phyloP scores from a whole-genome alignment of 345 rosid species.

The Lumnitzera racemosa region DNA sequence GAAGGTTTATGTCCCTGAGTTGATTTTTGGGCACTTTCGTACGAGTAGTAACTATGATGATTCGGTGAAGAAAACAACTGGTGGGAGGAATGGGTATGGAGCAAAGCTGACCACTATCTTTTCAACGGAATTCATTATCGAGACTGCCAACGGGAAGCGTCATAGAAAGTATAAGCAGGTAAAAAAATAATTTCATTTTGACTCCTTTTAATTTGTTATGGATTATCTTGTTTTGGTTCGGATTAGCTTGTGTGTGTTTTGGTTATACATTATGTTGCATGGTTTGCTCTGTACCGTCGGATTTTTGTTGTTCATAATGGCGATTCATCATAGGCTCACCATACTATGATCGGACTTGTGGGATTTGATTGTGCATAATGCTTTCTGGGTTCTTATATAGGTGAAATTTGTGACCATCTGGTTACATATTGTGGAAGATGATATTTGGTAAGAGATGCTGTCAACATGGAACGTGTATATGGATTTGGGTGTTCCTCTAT shows the following conservation, averaged over 20 bases:
- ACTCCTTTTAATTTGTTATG: neutral
- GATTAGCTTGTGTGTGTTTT: conserved; percentile 29
- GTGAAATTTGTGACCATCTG: no score
- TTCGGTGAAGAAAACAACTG: conserved; percentile 80
- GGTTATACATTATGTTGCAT: no score
- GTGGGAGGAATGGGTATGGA: conserved; percentile 94
- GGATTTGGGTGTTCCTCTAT: no score
- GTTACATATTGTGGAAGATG: no score
- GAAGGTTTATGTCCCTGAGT: conserved; percentile 80
- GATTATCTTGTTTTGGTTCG: conserved; percentile 27
- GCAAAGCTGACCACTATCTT: conserved; percentile 93
- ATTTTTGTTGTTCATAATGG: no score
- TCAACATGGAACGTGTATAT: no score
- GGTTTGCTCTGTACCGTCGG: no score
- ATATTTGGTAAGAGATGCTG: no score
- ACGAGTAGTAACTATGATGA: conserved; percentile 93
- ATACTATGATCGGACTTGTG: no score
- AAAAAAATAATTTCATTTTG: conserved; percentile 5
- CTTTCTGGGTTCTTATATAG: no score
- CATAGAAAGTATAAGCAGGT: conserved; percentile 89
- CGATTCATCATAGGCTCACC: no score
- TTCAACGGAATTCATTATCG: conserved; percentile 76
- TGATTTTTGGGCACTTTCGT: conserved; percentile 87
- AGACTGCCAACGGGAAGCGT: conserved; percentile 84
- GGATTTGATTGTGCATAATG: no score